phyloP scores from a whole-genome alignment of 441 rosid genomes.

The Adansonia grandidieri region DNA sequence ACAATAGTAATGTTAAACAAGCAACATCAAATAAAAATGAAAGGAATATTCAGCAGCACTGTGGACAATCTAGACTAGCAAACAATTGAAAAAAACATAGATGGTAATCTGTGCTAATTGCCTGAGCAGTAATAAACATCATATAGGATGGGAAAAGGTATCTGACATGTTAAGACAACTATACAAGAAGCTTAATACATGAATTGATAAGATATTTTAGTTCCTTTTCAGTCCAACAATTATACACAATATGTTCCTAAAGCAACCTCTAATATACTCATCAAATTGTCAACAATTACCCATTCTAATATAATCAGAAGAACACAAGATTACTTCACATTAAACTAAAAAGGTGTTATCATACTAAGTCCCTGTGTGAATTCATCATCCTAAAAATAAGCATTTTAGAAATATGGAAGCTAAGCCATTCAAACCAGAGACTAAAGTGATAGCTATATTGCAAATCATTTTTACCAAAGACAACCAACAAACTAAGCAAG shows the following conservation, averaged over 20 bases:
- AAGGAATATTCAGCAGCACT: background rate
- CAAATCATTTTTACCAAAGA: background rate
- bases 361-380: background rate
- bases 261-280: background rate
- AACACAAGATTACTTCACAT: background rate
- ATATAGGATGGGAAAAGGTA: background rate
- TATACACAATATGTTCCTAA: background rate
- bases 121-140: background rate
- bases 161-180: background rate
- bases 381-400: background rate
- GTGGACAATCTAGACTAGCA: slow-evolving; percentile 11
- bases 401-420: background rate
- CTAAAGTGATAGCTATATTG: slow-evolving; percentile 5
- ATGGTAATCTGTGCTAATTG: slow-evolving; percentile 3
- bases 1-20: slow-evolving; percentile 32
- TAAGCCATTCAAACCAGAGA: slow-evolving; percentile 8
- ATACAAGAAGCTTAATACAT: background rate
- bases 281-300: background rate
- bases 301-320: background rate
- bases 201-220: background rate
- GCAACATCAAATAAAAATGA: background rate
- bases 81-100: background rate
- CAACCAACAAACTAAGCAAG: slow-evolving; percentile 5
- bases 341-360: too few relatives aligned
- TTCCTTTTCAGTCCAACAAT: slow-evolving; percentile 1